These are phyloP conservation scores for Phaeosphaeriaceae sp. DNA, from an alignment of 2,329 filamentous ascomycete species.

Conservation along the genomic window DNA sequence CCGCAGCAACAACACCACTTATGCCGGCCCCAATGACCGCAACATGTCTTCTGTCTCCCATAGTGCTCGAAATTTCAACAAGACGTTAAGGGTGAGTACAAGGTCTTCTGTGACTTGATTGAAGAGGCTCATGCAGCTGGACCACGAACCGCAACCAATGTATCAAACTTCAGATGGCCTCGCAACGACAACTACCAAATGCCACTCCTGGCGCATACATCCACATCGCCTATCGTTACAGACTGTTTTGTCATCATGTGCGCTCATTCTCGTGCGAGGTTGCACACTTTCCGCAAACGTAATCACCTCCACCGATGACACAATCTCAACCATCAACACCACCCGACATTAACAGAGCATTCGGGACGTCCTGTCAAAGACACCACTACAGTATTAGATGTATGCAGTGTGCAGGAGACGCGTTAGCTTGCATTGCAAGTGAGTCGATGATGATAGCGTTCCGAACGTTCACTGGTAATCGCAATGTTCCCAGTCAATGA, in stretches of 20 bases:
- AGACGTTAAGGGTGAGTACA: too few species aligned
- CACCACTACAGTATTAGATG: background rate
- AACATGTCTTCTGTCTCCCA: constrained; percentile 27
- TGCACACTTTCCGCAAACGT: background rate
- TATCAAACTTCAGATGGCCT: too few species aligned
- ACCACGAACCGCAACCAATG: too few species aligned
- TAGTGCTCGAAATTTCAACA: background rate
- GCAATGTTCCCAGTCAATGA: constrained; percentile 42
- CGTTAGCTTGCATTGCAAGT: background rate
- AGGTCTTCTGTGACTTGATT: too few species aligned
- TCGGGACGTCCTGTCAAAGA: background rate
- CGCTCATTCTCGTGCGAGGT: background rate
- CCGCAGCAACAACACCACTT: constrained; percentile 46
- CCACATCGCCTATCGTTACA: background rate
- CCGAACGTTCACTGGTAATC: constrained; percentile 31
- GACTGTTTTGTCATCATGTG: constrained; percentile 12
- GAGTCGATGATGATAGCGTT: constrained; percentile 26
- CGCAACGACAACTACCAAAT: too few species aligned
- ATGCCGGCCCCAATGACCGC: constrained; percentile 49
- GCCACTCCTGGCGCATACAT: too few species aligned
- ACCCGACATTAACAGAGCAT: background rate
- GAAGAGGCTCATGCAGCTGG: too few species aligned
- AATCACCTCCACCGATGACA: constrained; percentile 30
- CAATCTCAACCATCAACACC: constrained; percentile 15
- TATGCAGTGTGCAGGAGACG: background rate